Evolutionary conservation across 805 yeast genomes (phyloP).

Genomic region (Saccharomycopsis sp.): DNA sequence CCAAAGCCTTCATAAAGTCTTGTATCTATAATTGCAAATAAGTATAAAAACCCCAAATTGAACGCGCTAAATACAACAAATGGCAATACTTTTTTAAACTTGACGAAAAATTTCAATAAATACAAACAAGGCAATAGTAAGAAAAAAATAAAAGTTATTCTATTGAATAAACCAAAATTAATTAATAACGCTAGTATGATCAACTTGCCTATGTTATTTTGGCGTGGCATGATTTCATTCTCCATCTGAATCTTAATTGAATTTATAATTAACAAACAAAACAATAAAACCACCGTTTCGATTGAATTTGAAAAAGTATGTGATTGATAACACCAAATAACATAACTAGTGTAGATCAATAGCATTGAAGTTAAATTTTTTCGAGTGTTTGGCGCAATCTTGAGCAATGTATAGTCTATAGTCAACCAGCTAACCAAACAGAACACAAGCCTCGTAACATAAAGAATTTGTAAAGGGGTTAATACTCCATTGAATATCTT

Average conservation of each 20-base stretch:
- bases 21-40: slow-evolving; percentile 52
- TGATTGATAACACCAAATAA: slow-evolving; percentile 72
- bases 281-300: slow-evolving; percentile 47
- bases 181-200: slow-evolving; percentile 41
- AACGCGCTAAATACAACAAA: slow-evolving; percentile 28
- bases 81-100: slow-evolving; percentile 26
- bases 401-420: slow-evolving; percentile 24
- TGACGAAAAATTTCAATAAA: slow-evolving; percentile 37
- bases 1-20: slow-evolving; percentile 11
- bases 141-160: slow-evolving; percentile 79
- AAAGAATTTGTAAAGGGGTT: slow-evolving; percentile 12
- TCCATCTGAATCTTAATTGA: slow-evolving; percentile 37
- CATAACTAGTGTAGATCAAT: slow-evolving; percentile 52
- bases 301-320: slow-evolving; percentile 87
- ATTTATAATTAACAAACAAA: slow-evolving; percentile 62
- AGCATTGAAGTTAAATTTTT: slow-evolving; percentile 30
- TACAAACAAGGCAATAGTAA: slow-evolving; percentile 53
- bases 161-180: slow-evolving; percentile 70
- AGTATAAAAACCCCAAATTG: slow-evolving; percentile 29
- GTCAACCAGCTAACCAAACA: slow-evolving; percentile 29
- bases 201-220: slow-evolving; percentile 17
- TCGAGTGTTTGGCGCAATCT: slow-evolving; percentile 5
- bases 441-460: slow-evolving; percentile 19
- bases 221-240: slow-evolving; percentile 2
- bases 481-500: slow-evolving; percentile 22